phyloP scores from a whole-genome alignment of 1,284 basidiomycete genomes.

The Porogramme epimiltina region DNA sequence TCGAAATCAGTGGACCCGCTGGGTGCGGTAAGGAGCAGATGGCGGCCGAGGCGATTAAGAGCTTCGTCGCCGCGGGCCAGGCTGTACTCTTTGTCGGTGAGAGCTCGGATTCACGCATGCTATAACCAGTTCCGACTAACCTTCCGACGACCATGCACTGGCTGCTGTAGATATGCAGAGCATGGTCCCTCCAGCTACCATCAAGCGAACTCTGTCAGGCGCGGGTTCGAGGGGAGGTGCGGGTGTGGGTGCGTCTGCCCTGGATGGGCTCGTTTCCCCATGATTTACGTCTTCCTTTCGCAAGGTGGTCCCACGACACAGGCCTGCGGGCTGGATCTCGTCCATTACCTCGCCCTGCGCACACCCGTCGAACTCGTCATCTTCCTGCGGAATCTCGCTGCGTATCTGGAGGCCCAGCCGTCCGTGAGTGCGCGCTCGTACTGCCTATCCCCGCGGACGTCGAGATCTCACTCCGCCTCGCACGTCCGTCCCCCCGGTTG shows the following conservation, averaged over 20 bases:
- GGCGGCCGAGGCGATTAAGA: conserved; percentile 48
- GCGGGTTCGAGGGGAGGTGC: conserved; percentile 30
- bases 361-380: conserved; percentile 57
- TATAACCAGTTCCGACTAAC: conserved; percentile 8
- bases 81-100: conserved; percentile 66
- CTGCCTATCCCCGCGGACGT: conserved; percentile 14
- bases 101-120: conserved; percentile 16
- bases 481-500: background rate
- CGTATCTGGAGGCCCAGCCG: conserved; percentile 45
- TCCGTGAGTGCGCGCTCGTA: conserved; percentile 39
- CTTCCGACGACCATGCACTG: conserved; percentile 4
- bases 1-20: conserved; percentile 76
- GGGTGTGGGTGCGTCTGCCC: conserved; percentile 6
- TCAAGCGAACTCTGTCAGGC: conserved; percentile 41
- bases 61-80: conserved; percentile 46
- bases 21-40: conserved; percentile 64
- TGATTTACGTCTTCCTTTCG: conserved; percentile 14
- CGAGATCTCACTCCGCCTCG: conserved; percentile 1
- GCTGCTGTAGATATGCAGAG: conserved; percentile 69
- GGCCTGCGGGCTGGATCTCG: conserved; percentile 34
- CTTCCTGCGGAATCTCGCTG: conserved; percentile 56
- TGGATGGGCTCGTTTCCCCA: conserved; percentile 5
- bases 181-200: conserved; percentile 52
- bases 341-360: conserved; percentile 48
- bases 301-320: conserved; percentile 27